Conservation (phyloP, 768 basidiomycete species). For the Mycena polygramma region DNA sequence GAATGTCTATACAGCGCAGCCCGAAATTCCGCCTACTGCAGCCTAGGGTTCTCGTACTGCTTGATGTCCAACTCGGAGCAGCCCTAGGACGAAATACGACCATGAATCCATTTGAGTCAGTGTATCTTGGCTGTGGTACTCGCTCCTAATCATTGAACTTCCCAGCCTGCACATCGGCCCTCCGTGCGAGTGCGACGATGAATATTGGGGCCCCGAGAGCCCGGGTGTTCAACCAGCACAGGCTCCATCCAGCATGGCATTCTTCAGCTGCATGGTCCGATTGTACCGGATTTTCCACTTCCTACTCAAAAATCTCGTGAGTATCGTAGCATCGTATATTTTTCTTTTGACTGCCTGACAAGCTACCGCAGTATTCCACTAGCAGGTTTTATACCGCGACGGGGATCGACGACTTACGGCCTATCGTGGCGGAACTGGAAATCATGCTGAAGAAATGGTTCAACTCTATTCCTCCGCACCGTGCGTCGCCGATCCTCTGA, state of each 20-base stretch:
- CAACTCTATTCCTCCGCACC: conserved; percentile 1
- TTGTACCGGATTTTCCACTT: conserved; percentile 4
- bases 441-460: conserved; percentile 16
- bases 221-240: not conserved
- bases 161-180: conserved; percentile 5
- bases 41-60: not conserved
- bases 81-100: not conserved
- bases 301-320: conserved; percentile 1
- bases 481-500: not conserved
- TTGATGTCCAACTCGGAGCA: not conserved
- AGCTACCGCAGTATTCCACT: conserved; percentile 1
- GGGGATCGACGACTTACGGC: not conserved
- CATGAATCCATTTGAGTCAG: conserved; percentile 10
- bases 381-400: not conserved
- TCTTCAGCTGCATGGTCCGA: conserved; percentile 13
- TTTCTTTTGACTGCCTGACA: not conserved
- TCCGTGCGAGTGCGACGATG: conserved; percentile 12
- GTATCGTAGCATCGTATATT: not conserved
- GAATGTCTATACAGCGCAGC: not conserved
- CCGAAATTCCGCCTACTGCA: too few species aligned
- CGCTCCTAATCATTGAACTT: not conserved
- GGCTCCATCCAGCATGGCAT: not conserved
- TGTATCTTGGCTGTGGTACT: not conserved
- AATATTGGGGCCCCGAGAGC: not conserved
- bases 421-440: not conserved